Evolutionary conservation across 225 moss, liverwort and hornwort species (phyloP), one percentile per base, ranked within the genome.

Genomic region (Marchantia polymorpha): DNA sequence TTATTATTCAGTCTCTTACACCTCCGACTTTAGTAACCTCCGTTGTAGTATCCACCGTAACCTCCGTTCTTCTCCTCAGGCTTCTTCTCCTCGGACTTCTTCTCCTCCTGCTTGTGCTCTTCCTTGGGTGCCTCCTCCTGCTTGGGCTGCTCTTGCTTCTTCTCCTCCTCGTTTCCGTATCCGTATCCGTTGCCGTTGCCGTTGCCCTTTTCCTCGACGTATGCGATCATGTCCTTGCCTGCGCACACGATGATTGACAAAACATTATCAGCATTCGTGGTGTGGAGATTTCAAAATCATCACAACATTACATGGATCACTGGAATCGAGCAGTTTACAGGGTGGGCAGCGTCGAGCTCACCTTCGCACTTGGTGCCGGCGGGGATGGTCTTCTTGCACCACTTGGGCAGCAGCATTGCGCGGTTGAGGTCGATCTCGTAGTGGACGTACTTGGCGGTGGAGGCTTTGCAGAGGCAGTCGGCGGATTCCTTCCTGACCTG

Each of bases 401-500:
- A 64, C 23, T 68, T 29, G 68, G 68, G 70, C 16, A 71, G 16
- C 48, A 47, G 12, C 17, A 71, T 71, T 3, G 70, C 70, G n/a
- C 70, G 70, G 19, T 22, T 48, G 22, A 19, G 6, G 48, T 71
- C 70, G 19, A 71, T 22, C 50, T 71, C 70, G 7, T 71, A 71
- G 48, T 17, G 19, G 10, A 48, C 70, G 49, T 71, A 50, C 49
- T 71, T 71, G 70, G 70, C 48, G 31, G 47, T 49, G 31, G 22
- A 17, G 17, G 70, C 70, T 7, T 71, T 47, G 70, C 70, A 71
- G 19, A 71, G 26, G 31, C 70, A 71, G 70, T 49, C 48, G 22
- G 70, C 19, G 70, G 70, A 48, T 16, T 71, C 70, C 48, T 48
- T 71, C 49, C 70, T 50, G 46, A 71, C 70, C 10, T 30, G 70